A percentile compares a stretch with the other conserved stretches of the same genome.
Evolutionary conservation across 768 basidiomycete genomes (phyloP).

Genomic region (Rhodosporidiobolus sp.): DNA sequence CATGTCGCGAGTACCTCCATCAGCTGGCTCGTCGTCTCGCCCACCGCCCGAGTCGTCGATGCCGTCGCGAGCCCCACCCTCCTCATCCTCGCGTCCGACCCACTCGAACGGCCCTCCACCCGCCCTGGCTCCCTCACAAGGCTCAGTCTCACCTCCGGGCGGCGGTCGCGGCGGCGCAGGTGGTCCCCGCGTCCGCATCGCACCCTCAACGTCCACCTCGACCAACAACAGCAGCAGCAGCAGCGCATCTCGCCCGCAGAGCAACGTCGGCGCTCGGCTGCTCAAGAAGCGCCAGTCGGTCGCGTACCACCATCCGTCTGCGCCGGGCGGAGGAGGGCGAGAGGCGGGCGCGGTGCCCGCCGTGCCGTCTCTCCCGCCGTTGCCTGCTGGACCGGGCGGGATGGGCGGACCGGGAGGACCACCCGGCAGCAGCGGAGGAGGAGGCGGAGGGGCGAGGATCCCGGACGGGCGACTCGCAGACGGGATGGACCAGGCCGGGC

Average conservation of each 20-base stretch:
- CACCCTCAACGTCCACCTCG: too few relatives aligned
- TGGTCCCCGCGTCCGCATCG: background rate
- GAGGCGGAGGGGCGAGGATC: background rate
- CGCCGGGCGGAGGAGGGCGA: background rate
- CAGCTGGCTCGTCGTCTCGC: background rate
- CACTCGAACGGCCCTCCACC: background rate
- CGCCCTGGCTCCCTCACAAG: background rate
- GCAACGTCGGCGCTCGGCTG: conserved; percentile 37
- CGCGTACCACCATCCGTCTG: conserved; percentile 18
- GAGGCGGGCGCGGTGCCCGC: background rate
- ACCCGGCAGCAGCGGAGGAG: background rate
- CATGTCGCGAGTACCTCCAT: background rate
- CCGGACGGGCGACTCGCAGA: background rate
- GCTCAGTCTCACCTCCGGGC: background rate
- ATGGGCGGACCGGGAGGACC: background rate
- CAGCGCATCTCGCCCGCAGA: conserved; percentile 17
- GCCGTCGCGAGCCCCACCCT: background rate
- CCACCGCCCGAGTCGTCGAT: background rate
- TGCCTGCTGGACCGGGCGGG: background rate
- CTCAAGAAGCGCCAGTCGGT: conserved; percentile 42
- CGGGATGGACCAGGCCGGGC: background rate
- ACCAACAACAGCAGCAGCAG: background rate
- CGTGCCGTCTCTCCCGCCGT: conserved; percentile 14
- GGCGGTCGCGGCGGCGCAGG: background rate
- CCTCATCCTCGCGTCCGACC: background rate